A percentile compares a stretch with the other conserved stretches of the same genome.
These are phyloP conservation scores for Durotheca rogersii DNA, from an alignment of 495 filamentous ascomycete species.

Conservation along the genomic window DNA sequence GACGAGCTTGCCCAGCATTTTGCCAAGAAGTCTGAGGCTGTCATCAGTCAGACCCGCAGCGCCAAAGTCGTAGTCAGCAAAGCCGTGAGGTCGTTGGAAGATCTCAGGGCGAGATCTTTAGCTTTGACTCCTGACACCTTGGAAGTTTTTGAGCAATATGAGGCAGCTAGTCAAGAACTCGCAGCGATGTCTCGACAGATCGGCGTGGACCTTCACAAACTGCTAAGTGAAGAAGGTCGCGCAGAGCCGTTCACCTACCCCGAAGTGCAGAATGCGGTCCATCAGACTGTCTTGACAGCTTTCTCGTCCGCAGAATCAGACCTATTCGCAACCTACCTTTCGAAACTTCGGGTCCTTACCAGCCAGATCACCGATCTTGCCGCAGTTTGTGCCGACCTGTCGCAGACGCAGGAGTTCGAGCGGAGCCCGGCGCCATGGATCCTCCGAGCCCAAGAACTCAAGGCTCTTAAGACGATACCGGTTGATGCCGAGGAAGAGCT, in stretches of 20 bases:
- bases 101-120: slow-evolving; percentile 74
- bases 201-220: slow-evolving; percentile 61
- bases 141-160: slow-evolving; percentile 56
- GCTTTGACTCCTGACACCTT: slow-evolving; percentile 63
- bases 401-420: slow-evolving; percentile 83
- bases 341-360: slow-evolving; percentile 64
- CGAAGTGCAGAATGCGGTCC: slow-evolving; percentile 64
- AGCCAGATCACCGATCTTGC: slow-evolving; percentile 70
- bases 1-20: slow-evolving; percentile 69
- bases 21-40: slow-evolving; percentile 65
- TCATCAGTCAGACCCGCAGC: slow-evolving; percentile 74
- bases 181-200: slow-evolving; percentile 65
- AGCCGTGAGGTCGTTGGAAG: slow-evolving; percentile 71
- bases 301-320: slow-evolving; percentile 57
- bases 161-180: slow-evolving; percentile 64
- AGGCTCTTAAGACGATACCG: slow-evolving; percentile 71
- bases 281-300: slow-evolving; percentile 52
- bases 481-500: slow-evolving; percentile 80
- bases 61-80: slow-evolving; percentile 84
- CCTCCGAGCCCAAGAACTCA: slow-evolving; percentile 74
- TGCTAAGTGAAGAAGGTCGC: slow-evolving; percentile 75
- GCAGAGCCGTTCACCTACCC: slow-evolving; percentile 63
- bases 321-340: slow-evolving; percentile 66
- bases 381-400: slow-evolving; percentile 69
- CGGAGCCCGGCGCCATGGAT: slow-evolving; percentile 74